Base-by-base conservation (phyloP, 169 alveolate species). In the Plasmodium reichenowi region DNA sequence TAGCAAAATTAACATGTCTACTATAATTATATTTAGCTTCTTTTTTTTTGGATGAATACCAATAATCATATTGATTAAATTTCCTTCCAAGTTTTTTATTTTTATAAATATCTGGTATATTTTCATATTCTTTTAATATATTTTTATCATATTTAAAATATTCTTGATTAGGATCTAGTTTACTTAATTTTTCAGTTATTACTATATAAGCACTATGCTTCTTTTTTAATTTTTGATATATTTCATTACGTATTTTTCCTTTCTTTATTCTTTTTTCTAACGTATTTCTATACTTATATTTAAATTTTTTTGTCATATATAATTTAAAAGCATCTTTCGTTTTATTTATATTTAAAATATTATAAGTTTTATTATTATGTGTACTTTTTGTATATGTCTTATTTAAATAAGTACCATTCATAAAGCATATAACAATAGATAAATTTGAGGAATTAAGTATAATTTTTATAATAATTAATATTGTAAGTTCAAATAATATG, bases 91-190 rank as follows among this genome's bases (percentile, higher is more conserved):
- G 43, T 50, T 83, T 83, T 68, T 32, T 68, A 83, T 83, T 83
- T 83, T 83, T 83, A 60, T 83, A 83, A 38, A 83, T 83, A 68
- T 83, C 58, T 56, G 68, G 68, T 56, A 83, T 68, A 83, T 83
- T 83, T 58, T 83, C 91, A 83, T 67, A 83, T 68, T 83, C 91
- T 62, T 83, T 83, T 83, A 83, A 68, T 20, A 83, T 83, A 83
- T 83, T 83, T 83, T 83, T 83, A 38, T 83, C 91, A 60, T 83
- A 83, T 72, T 83, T 83, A 83, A 83, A 83, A 68, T 83, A 83
- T 43, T 68, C 47, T 50, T 83, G 91, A 22, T 83, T 72, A 15
- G 91, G 91, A 32, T 83, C 91, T 54, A 83, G 68, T 83, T 83
- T 83, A 24, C 91, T 67, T 83, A 83, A 68, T 62, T 83, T 83